Percentiles rank a stretch among this genome's conserved stretches.
These are phyloP conservation scores for Tolypocladium paradoxum DNA, from an alignment of 2,329 filamentous ascomycete species.

Conservation along the genomic window DNA sequence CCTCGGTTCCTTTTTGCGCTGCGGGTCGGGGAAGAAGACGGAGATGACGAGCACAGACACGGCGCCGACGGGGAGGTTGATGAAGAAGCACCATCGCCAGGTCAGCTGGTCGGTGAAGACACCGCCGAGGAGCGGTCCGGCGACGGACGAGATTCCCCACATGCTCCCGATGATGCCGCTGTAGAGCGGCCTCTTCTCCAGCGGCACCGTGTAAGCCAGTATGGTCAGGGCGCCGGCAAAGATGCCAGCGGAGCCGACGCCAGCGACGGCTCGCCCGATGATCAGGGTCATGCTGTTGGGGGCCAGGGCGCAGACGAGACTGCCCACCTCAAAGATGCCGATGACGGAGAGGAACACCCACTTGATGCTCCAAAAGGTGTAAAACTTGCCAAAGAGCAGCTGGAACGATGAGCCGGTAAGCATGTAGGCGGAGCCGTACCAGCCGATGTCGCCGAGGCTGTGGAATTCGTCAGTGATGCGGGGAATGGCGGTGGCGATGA, in stretches of 20 bases:
- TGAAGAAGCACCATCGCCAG: slow-evolving; percentile 31
- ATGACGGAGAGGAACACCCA: slow-evolving; percentile 26
- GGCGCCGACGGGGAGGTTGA: slow-evolving; percentile 27
- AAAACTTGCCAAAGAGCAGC: slow-evolving; percentile 29
- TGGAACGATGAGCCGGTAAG: slow-evolving; percentile 30
- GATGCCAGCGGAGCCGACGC: slow-evolving; percentile 31
- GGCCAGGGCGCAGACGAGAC: slow-evolving; percentile 26
- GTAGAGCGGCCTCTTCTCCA: slow-evolving; percentile 21
- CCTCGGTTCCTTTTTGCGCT: slow-evolving; percentile 12
- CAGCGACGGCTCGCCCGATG: slow-evolving; percentile 22
- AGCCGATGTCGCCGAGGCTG: slow-evolving; percentile 35
- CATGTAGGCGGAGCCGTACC: slow-evolving; percentile 36
- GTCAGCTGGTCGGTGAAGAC: slow-evolving; percentile 23
- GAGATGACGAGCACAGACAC: slow-evolving; percentile 20
- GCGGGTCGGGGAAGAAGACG: slow-evolving; percentile 13
- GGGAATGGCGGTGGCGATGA: slow-evolving; percentile 33
- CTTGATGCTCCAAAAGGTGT: slow-evolving; percentile 34
- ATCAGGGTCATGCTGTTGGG: slow-evolving; percentile 22
- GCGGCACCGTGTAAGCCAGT: slow-evolving; percentile 26
- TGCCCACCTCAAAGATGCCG: slow-evolving; percentile 31
- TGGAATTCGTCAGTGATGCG: slow-evolving; percentile 31
- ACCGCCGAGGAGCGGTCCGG: slow-evolving; percentile 22
- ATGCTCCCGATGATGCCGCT: slow-evolving; percentile 28
- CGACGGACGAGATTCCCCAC: slow-evolving; percentile 32
- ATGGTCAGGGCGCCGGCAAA: slow-evolving; percentile 34